These are phyloP conservation scores for Boletus pseudopeckii DNA, from an alignment of 768 basidiomycete genomes.

Conservation along the genomic window DNA sequence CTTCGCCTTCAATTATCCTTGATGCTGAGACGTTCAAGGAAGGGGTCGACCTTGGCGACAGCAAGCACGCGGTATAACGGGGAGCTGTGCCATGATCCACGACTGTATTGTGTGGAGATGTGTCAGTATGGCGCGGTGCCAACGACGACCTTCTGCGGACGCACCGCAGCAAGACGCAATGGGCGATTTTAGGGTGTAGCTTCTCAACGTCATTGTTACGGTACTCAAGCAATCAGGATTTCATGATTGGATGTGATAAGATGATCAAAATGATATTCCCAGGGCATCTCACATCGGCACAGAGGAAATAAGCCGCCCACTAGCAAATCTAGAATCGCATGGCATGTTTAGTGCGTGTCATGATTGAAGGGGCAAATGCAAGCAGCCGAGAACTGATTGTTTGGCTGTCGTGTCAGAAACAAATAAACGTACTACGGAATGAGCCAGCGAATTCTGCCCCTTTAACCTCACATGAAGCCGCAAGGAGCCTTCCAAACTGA, in stretches of 20 bases:
- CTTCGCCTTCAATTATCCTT: constrained; percentile 21
- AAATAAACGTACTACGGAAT: constrained; percentile 20
- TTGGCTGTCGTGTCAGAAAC: constrained; percentile 1
- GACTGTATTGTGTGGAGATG: constrained; percentile 12
- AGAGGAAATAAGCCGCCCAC: background rate
- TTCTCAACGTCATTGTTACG: constrained; percentile 11
- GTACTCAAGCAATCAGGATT: constrained; percentile 10
- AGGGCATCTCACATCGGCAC: background rate
- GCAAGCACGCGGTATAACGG: constrained; percentile 14
- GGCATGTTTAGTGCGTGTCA: constrained; percentile 22
- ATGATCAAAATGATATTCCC: constrained; percentile 4
- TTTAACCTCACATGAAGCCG: constrained; percentile 5
- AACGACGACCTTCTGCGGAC: background rate
- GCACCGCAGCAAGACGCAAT: background rate
- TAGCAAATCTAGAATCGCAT: constrained; percentile 5
- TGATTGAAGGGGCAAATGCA: constrained; percentile 3
- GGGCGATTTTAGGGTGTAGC: constrained; percentile 13
- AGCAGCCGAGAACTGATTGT: background rate
- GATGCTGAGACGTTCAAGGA: constrained; percentile 9
- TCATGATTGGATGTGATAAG: constrained; percentile 28
- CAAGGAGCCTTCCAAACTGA: constrained; percentile 22
- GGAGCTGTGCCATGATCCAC: background rate
- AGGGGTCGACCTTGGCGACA: constrained; percentile 5
- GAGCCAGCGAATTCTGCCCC: background rate
- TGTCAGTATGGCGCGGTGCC: constrained; percentile 3